These are phyloP conservation scores for Blakeslea trispora DNA, from an alignment of 371 early-diverging fungal species.

Conservation along the genomic window DNA sequence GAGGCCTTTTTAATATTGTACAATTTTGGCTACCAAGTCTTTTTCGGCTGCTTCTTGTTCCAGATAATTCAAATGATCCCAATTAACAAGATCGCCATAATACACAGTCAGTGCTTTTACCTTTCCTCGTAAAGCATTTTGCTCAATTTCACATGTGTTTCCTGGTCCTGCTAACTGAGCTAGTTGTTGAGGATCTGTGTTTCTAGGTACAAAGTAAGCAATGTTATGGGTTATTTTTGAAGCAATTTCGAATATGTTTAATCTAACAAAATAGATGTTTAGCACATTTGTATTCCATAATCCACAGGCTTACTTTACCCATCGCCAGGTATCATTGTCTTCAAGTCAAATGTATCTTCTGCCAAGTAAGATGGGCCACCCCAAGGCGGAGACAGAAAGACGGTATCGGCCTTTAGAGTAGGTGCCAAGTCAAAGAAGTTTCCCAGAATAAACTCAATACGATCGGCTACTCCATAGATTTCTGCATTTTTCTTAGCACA, in stretches of 20 bases:
- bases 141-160: constrained; percentile 71
- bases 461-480: constrained; percentile 89
- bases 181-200: constrained; percentile 64
- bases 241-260: constrained; percentile 65
- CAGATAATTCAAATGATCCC: constrained; percentile 11
- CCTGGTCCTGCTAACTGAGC: constrained; percentile 55
- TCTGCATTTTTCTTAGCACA: constrained; percentile 87
- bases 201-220: constrained; percentile 85
- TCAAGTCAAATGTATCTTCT: constrained; percentile 62
- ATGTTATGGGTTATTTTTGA: constrained; percentile 71
- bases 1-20: constrained; percentile 13
- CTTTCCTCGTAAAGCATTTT: constrained; percentile 60
- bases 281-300: no score
- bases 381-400: constrained; percentile 96
- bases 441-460: constrained; percentile 90
- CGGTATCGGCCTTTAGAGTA: constrained; percentile 75
- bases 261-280: no score
- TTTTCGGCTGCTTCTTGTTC: constrained; percentile 22
- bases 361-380: constrained; percentile 68
- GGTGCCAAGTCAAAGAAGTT: constrained; percentile 78
- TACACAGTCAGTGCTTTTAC: constrained; percentile 73
- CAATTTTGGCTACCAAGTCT: constrained; percentile 15
- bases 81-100: constrained; percentile 62
- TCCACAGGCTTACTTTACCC: constrained; percentile 65
- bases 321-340: constrained; percentile 73